These are phyloP conservation scores for Starmerella floricola DNA, from an alignment of 805 yeast species.

Conservation along the genomic window DNA sequence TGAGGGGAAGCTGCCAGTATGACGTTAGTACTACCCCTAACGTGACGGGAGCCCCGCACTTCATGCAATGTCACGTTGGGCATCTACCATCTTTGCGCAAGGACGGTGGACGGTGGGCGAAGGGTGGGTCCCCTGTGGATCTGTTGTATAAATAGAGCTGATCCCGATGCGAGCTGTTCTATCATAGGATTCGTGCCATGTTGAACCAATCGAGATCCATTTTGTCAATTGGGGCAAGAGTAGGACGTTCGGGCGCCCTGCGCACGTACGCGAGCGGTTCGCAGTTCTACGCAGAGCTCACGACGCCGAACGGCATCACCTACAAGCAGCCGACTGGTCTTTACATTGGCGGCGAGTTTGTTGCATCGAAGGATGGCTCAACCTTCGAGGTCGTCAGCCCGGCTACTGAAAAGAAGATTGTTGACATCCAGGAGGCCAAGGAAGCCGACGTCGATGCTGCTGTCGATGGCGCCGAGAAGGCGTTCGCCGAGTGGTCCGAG, in stretches of 20 bases:
- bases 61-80: no score
- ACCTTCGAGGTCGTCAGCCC: slow-evolving; percentile 57
- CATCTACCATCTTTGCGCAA: no score
- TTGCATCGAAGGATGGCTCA: slow-evolving; percentile 42
- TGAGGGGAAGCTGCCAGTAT: no score
- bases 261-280: slow-evolving; percentile 6
- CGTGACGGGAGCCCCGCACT: no score
- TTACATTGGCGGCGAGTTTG: slow-evolving; percentile 63
- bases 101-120: no score
- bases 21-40: no score
- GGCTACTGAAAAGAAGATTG: slow-evolving; percentile 58
- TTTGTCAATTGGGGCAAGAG: no score
- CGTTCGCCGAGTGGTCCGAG: slow-evolving; percentile 60
- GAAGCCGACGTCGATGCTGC: slow-evolving; percentile 75
- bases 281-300: slow-evolving; percentile 10
- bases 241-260: no score
- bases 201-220: no score
- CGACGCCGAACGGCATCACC: slow-evolving; percentile 24
- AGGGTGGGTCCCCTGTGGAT: no score
- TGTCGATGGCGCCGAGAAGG: slow-evolving; percentile 71
- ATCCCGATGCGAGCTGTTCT: no score
- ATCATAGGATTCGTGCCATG: background rate
- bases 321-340: slow-evolving; percentile 65
- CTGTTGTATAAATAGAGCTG: no score
- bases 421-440: slow-evolving; percentile 62